phyloP scores from a whole-genome alignment of 2,329 filamentous ascomycete species.

The Curvularia spicifera region DNA sequence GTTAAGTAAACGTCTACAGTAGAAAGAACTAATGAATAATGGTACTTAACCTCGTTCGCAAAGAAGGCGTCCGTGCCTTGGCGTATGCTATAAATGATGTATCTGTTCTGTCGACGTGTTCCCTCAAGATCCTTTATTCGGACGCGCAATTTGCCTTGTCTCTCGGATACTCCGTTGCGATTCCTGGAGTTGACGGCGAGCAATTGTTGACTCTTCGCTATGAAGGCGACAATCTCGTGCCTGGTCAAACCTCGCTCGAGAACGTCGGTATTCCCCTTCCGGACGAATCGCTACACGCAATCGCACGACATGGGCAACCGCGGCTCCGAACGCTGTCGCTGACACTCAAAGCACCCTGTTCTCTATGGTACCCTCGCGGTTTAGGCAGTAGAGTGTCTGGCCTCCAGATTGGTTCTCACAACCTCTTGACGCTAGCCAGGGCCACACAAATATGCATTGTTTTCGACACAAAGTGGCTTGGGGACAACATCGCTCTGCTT shows the following conservation, averaged over 20 bases:
- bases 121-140: constrained; percentile 6
- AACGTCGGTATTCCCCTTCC: constrained; percentile 3
- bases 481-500: constrained; percentile 4
- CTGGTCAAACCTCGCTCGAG: constrained; percentile 1
- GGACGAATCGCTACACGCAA: not conserved
- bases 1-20: constrained; percentile 7
- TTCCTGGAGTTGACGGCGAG: constrained; percentile 3
- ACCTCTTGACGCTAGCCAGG: constrained; percentile 5
- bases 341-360: constrained; percentile 10
- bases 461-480: constrained; percentile 10
- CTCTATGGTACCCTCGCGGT: constrained; percentile 9
- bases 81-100: constrained; percentile 11
- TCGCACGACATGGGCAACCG: constrained; percentile 13
- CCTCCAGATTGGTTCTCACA: not conserved
- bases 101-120: constrained; percentile 9
- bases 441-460: constrained; percentile 9
- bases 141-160: constrained; percentile 9
- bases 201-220: constrained; percentile 9
- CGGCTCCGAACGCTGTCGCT: constrained; percentile 7
- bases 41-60: constrained; percentile 11
- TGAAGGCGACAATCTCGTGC: constrained; percentile 12
- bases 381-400: not conserved
- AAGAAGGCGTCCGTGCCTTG: constrained; percentile 11
- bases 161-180: constrained; percentile 2
- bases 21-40: constrained; percentile 12